Evolutionary conservation across 208 protist genomes (phyloP).

Genomic region (Leishmania martiniquensis): DNA sequence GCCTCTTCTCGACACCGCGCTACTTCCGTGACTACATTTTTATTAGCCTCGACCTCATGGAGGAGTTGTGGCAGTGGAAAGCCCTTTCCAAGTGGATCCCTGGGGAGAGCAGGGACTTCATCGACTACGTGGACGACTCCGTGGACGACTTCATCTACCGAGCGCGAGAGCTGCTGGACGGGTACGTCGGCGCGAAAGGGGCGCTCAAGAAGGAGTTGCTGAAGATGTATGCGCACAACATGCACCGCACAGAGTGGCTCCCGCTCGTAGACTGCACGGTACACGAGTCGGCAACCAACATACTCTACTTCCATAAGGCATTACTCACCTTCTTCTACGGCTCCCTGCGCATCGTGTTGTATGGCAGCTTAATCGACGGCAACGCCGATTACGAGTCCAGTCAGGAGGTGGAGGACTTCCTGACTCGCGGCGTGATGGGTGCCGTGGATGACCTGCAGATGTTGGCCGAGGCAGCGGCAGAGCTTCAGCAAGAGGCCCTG

Average conservation of each 20-base stretch:
- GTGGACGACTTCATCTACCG: constrained; percentile 64
- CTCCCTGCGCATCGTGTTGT: constrained; percentile 68
- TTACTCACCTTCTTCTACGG: constrained; percentile 82
- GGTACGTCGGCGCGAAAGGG: constrained; percentile 64
- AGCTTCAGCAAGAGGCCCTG: constrained; percentile 48
- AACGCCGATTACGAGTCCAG: constrained; percentile 54
- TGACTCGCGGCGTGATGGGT: constrained; percentile 66
- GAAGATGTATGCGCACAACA: constrained; percentile 39
- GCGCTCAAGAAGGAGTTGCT: constrained; percentile 47
- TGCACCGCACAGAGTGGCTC: constrained; percentile 74
- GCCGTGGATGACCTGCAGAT: constrained; percentile 67
- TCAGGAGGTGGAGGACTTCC: constrained; percentile 62
- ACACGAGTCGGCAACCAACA: constrained; percentile 78
- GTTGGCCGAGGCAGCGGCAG: constrained; percentile 58
- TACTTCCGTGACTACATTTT: constrained; percentile 84
- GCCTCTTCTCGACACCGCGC: constrained; percentile 43
- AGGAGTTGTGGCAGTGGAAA: constrained; percentile 88
- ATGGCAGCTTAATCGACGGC: constrained; percentile 47
- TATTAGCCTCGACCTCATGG: constrained; percentile 73
- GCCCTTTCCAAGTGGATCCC: constrained; percentile 45
- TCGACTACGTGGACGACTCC: constrained; percentile 69
- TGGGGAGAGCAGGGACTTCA: constrained; percentile 65
- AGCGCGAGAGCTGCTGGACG: constrained; percentile 68
- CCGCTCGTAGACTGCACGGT: constrained; percentile 74
- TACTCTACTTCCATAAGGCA: constrained; percentile 83